phyloP scores from a whole-genome alignment of 805 yeast genomes.

The Schwanniomyces sp. region DNA sequence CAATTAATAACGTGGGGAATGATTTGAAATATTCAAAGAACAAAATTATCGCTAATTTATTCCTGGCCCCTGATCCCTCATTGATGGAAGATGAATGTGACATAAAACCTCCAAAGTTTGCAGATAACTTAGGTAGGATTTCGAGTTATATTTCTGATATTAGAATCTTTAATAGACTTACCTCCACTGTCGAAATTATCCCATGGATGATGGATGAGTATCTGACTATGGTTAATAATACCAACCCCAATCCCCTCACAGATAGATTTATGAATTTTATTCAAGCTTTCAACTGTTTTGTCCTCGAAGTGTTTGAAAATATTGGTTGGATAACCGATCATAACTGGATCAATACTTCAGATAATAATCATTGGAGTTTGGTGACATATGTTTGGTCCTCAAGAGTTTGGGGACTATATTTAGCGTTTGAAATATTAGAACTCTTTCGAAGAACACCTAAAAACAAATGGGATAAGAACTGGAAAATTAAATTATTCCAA shows the following conservation, averaged over 20 bases:
- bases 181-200: conserved; percentile 41
- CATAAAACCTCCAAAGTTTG: conserved; percentile 15
- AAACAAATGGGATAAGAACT: conserved; percentile 32
- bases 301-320: conserved; percentile 41
- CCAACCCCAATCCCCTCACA: conserved; percentile 21
- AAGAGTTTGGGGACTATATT: conserved; percentile 44
- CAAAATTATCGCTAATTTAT: conserved; percentile 11
- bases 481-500: conserved; percentile 36
- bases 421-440: conserved; percentile 39
- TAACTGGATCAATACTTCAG: conserved; percentile 42
- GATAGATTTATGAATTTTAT: conserved; percentile 35
- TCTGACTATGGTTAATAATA: conserved; percentile 24
- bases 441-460: conserved; percentile 40
- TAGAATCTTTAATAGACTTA: conserved; percentile 41
- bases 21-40: conserved; percentile 15
- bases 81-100: background rate
- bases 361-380: conserved; percentile 42
- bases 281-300: conserved; percentile 41
- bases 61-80: conserved; percentile 3
- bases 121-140: conserved; percentile 33
- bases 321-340: conserved; percentile 48
- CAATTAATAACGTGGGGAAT: conserved; percentile 6
- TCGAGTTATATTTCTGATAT: conserved; percentile 40
- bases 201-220: conserved; percentile 46
- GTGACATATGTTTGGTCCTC: conserved; percentile 46